Evolutionary conservation across 129 eudicot species (phyloP).

Genomic region (Pulicaria dysenterica): DNA sequence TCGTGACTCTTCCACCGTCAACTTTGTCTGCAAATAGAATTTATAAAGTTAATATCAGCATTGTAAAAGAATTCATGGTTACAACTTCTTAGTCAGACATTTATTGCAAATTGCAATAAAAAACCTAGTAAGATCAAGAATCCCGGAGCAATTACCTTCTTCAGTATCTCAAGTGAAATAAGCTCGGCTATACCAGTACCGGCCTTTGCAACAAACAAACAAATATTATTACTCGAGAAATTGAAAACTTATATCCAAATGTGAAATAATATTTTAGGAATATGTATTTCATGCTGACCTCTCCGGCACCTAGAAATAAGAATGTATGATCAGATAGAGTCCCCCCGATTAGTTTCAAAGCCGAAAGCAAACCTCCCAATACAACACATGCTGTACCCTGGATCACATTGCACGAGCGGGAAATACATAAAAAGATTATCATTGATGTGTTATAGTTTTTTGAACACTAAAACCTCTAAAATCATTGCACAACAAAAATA

Average conservation of each 20-base stretch:
- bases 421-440: background rate
- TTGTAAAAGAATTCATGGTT: background rate
- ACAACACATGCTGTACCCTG: constrained; percentile 89
- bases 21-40: constrained; percentile 51
- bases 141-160: constrained; percentile 47
- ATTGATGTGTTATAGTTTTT: no score
- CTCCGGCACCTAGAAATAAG: constrained; percentile 90
- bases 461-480: no score
- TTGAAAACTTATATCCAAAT: background rate
- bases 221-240: background rate
- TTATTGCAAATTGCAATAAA: background rate
- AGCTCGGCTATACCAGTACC: constrained; percentile 99
- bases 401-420: constrained; percentile 18
- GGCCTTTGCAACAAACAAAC: constrained; percentile 55
- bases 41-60: constrained; percentile 10
- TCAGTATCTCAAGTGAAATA: constrained; percentile 83
- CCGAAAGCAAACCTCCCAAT: constrained; percentile 73
- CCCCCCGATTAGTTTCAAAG: constrained; percentile 68
- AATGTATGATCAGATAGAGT: constrained; percentile 75
- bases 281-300: constrained; percentile 48
- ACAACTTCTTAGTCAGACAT: background rate
- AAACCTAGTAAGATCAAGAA: background rate
- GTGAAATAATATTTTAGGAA: background rate
- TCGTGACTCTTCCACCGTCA: constrained; percentile 68
- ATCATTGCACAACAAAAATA: no score